Base-by-base conservation (phyloP, 2,329 filamentous ascomycete species). In the Amauroascus niger region DNA sequence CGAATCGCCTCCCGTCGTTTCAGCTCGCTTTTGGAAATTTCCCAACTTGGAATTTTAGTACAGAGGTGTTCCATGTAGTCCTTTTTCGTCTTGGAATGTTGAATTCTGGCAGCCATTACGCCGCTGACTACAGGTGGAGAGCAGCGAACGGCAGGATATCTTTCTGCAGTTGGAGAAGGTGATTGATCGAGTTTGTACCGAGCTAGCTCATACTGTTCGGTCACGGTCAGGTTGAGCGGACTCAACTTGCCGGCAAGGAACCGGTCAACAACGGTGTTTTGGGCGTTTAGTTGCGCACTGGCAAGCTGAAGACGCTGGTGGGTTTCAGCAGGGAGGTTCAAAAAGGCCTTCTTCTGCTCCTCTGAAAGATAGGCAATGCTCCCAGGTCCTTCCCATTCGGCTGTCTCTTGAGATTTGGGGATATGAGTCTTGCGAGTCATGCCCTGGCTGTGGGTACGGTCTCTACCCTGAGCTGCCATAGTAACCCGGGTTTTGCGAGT, bases 291-390 rank as follows among this genome's bases (percentile, higher is more conserved):
- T 40, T 59, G 58, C 14, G 44, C 48, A 44, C 46, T 55, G 2
- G 59, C 59, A 32, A 33, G 33, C 39, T 35, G 49, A 20, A 61
- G 48, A 32, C 58, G 47, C 9, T 46, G 22, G 49, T 61, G 58
- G 11, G 39, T 30, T 22, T 61, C 56, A 7, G 24, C 22, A n/a
- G 59, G 53, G 22, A 61, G 52, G 20, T 35, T 51, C 14, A 51
- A 22, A 33, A 58, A 58, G 11, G 32, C 46, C 20, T 55, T 50
- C 22, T 49, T 47, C 2, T 54, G 41, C 2, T 16, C 28, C 9
- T 50, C 33, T 5, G 53, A 53, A 20, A 55, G 16, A 33, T 55
- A 39, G 22, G 44, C 58, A 49, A 56, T 49, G 8, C 50, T 53
- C 7, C 51, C 54, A 28, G 26, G 40, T 4, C 51, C 51, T 20